Evolutionary conservation across 164 flowering plant genomes (phyloP), one percentile per base, ranked within the genome.

Genomic region (Brasenia schreberi): DNA sequence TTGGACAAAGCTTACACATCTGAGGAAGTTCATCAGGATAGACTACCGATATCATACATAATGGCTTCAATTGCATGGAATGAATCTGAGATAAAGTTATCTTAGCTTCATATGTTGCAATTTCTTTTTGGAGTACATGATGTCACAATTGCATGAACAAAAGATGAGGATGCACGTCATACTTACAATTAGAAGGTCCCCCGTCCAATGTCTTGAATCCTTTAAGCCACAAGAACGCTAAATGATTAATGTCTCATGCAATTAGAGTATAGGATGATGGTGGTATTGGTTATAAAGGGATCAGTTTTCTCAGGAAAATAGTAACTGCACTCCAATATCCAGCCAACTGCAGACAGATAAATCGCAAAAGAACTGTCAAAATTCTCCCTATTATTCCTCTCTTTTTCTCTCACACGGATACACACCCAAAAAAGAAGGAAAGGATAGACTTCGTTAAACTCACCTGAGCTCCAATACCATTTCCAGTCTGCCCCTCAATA

Each of bases 401-500:
- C 39, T 1, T 33, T 33, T 33, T 33, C 39, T 33, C 39, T 1
- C 39, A 33, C 39, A 23, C 27, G 27, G 1, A 23, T 6, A 19
- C 11, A 18, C 66, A 12, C 49, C 7, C 33, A 7, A 7, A 17
- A 16, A 56, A 4, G n/a, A 63, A 33, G 23, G 10, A 5, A 68
- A 9, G 16, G 9, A 19, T 4, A 9, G 16, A 49, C 56, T 49
- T 9, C 42, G 27, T 7, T 16, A 62, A 66, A 69, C 59, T 60
- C 66, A 86, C 98, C 95, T 93, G 98, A 18, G 75, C 67, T 49
- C 76, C 69, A 71, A 93, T 81, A 64, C 80, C 61, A 11, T 85
- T 81, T 67, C 98, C 98, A 61, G 87, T 89, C 0, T 76, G 85
- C 61, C 87, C 95, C 80, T 93, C 98, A 63, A 91, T 75, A 19